A percentile compares a stretch with the other conserved stretches of the same genome.
Evolutionary conservation across 176 grass and related monocot species (phyloP).

Genomic region (Aegilops sharonensis): DNA sequence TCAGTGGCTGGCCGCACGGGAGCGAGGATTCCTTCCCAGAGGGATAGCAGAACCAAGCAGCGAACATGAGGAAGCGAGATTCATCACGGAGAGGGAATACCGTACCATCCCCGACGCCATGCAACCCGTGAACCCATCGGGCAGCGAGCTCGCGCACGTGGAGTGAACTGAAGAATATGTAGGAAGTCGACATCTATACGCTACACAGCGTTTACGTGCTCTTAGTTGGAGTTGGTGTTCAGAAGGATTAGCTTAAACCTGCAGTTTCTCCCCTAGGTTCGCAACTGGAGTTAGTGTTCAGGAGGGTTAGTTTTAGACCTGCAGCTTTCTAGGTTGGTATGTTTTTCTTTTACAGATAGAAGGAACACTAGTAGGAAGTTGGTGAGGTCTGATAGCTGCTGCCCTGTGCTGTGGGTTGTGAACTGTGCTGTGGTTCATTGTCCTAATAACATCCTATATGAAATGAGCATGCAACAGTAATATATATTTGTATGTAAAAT

Average conservation of each 20-base stretch:
- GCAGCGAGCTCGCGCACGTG: conserved; percentile 22
- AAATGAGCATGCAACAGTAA: too few relatives aligned
- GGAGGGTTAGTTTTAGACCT: not conserved
- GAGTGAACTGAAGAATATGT: conserved; percentile 4
- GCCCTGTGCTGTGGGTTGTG: too few relatives aligned
- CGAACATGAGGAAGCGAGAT: conserved; percentile 29
- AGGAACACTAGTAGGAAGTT: not conserved
- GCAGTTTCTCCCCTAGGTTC: conserved; percentile 25
- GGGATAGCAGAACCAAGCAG: conserved; percentile 25
- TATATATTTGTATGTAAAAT: too few relatives aligned
- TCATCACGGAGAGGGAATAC: conserved; percentile 61
- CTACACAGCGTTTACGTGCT: not conserved
- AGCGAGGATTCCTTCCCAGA: conserved; percentile 53
- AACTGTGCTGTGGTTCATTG: too few relatives aligned
- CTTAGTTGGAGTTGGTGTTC: not conserved
- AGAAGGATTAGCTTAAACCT: conserved; percentile 21
- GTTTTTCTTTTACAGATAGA: not conserved
- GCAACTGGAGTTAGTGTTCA: not conserved
- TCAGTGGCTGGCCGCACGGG: conserved; percentile 59
- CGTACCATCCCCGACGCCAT: conserved; percentile 35
- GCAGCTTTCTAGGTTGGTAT: not conserved
- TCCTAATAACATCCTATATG: too few relatives aligned
- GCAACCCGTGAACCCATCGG: not conserved
- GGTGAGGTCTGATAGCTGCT: too few relatives aligned
- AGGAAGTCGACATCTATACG: not conserved